Percentiles rank a stretch among this genome's conserved stretches.
Evolutionary conservation across 371 early-diverging fungal species (phyloP).

Genomic region (Conidiobolus incongruus): DNA sequence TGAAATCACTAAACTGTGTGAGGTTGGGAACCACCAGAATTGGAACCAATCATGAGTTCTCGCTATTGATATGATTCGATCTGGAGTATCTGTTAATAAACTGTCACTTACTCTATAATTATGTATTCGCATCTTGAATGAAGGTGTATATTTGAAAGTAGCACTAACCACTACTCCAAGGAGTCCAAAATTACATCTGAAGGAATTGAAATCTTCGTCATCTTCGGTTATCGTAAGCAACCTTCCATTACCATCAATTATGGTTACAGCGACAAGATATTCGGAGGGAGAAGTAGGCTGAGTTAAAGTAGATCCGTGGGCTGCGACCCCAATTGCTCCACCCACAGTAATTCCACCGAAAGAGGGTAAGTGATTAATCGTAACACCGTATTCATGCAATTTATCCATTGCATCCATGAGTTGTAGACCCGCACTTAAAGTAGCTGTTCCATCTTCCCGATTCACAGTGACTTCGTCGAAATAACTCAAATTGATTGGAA

Average conservation of each 20-base stretch:
- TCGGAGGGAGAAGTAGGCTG: background rate
- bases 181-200: background rate
- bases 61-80: background rate
- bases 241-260: background rate
- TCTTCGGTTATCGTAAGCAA: background rate
- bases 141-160: background rate
- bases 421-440: background rate
- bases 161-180: background rate
- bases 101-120: background rate
- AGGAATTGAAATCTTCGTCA: background rate
- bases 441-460: background rate
- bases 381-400: background rate
- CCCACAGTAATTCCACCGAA: background rate
- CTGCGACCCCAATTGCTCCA: background rate
- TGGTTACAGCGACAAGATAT: background rate
- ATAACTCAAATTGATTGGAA: background rate
- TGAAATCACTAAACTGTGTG: background rate
- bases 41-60: background rate
- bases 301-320: background rate
- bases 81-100: background rate
- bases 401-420: background rate
- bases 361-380: background rate
- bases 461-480: background rate
- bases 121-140: background rate
- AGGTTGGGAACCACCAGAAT: background rate